Conservation (phyloP, 2,329 filamentous ascomycete genomes). For the Verticillium klebahnii region DNA sequence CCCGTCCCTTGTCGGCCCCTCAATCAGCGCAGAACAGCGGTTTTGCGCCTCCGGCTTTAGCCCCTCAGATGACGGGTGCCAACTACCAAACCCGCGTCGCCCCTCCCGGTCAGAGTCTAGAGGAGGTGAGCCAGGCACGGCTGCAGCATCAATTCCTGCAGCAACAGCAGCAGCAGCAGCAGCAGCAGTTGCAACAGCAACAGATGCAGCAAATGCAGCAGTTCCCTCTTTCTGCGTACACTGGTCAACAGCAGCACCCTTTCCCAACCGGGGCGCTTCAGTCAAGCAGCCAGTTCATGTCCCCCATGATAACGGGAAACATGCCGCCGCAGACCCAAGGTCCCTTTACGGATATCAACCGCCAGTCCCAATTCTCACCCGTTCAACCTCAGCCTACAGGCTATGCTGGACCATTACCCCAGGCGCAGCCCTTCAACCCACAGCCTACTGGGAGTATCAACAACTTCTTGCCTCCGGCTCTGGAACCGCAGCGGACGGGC, state of each 20-base stretch:
- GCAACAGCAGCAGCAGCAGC: slow-evolving; percentile 17
- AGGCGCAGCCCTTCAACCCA: slow-evolving; percentile 47
- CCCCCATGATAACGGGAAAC: slow-evolving; percentile 45
- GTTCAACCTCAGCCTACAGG: slow-evolving; percentile 62
- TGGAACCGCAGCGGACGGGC: slow-evolving; percentile 57
- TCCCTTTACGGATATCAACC: slow-evolving; percentile 33
- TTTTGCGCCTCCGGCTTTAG: slow-evolving; percentile 70
- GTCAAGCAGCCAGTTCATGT: slow-evolving; percentile 31
- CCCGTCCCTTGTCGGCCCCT: slow-evolving; percentile 81
- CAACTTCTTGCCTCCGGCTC: slow-evolving; percentile 51
- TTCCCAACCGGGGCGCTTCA: slow-evolving; percentile 27
- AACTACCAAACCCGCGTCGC: slow-evolving; percentile 55
- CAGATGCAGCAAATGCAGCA: slow-evolving; percentile 36
- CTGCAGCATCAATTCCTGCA: slow-evolving; percentile 58
- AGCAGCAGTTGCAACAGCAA: slow-evolving; percentile 53
- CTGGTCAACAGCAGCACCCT: slow-evolving; percentile 25
- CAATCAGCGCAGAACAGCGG: slow-evolving; percentile 70
- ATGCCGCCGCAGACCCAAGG: slow-evolving; percentile 24
- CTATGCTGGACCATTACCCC: slow-evolving; percentile 40
- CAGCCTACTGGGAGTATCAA: slow-evolving; percentile 43
- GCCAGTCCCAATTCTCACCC: slow-evolving; percentile 36
- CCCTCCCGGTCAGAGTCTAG: slow-evolving; percentile 70
- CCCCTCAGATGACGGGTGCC: slow-evolving; percentile 78
- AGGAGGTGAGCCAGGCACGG: slow-evolving; percentile 64
- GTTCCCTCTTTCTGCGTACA: slow-evolving; percentile 30